A percentile compares a stretch with the other conserved stretches of the same genome.
Evolutionary conservation across 441 rosid species (phyloP).

Genomic region (Jatropha podagrica): DNA sequence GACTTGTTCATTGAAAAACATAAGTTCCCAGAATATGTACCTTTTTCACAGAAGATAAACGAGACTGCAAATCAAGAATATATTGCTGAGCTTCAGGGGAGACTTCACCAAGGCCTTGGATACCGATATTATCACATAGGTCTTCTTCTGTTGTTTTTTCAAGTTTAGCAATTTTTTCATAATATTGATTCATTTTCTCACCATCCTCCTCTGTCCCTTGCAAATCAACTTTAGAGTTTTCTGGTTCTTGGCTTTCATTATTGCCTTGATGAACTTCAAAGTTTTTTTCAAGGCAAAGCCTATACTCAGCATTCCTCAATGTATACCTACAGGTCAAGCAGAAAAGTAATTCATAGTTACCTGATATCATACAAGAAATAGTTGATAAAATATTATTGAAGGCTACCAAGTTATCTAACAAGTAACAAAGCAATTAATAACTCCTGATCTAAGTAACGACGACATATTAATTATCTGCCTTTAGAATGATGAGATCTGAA

Average conservation of each 20-base stretch:
- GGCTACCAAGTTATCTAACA: background rate
- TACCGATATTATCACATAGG: constrained; percentile 32
- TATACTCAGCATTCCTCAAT: constrained; percentile 80
- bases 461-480: background rate
- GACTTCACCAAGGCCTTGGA: constrained; percentile 55
- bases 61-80: constrained; percentile 68
- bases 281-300: constrained; percentile 85
- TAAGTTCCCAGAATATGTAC: constrained; percentile 29
- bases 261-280: constrained; percentile 51
- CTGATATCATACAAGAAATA: constrained; percentile 1
- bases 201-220: constrained; percentile 37
- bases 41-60: constrained; percentile 67
- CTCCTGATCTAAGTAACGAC: background rate
- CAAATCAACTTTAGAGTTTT: constrained; percentile 34
- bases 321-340: constrained; percentile 60
- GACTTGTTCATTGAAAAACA: background rate
- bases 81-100: constrained; percentile 67
- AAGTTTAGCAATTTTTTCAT: constrained; percentile 32
- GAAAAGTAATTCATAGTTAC: constrained; percentile 13
- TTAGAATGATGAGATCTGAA: background rate
- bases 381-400: background rate
- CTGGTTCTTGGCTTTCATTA: constrained; percentile 39
- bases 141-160: constrained; percentile 35
- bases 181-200: constrained; percentile 29
- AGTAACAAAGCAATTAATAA: constrained; percentile 11